These are phyloP conservation scores for Entoloma clypeatum DNA, from an alignment of 1,284 basidiomycete species.

Conservation along the genomic window DNA sequence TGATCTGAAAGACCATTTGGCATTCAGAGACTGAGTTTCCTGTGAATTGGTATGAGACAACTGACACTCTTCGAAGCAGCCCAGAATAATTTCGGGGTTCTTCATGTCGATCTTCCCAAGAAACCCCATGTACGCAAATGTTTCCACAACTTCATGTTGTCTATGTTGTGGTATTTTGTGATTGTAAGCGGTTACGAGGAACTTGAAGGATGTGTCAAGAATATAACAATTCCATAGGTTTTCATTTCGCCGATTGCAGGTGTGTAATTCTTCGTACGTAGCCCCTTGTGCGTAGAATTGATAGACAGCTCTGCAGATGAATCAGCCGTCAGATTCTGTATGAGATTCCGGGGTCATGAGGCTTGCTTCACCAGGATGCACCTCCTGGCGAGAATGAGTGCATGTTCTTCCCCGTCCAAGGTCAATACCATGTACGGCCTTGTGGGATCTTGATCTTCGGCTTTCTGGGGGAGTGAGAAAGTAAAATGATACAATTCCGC, in stretches of 20 bases:
- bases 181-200: constrained; percentile 76
- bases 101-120: constrained; percentile 83
- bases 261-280: constrained; percentile 71
- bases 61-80: constrained; percentile 89
- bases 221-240: constrained; percentile 60
- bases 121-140: constrained; percentile 85
- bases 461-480: constrained; percentile 40
- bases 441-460: constrained; percentile 46
- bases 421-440: constrained; percentile 75
- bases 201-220: constrained; percentile 72
- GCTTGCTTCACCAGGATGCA: constrained; percentile 83
- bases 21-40: neutral
- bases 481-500: constrained; percentile 63
- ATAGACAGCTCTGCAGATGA: constrained; percentile 59
- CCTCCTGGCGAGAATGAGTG: constrained; percentile 66
- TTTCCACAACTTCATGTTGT: constrained; percentile 71
- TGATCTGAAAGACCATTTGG: constrained; percentile 37
- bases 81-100: constrained; percentile 73
- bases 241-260: constrained; percentile 43
- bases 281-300: constrained; percentile 72
- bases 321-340: neutral
- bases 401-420: constrained; percentile 72
- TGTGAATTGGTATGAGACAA: neutral
- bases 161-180: constrained; percentile 66
- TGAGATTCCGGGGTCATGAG: constrained; percentile 1